These are phyloP conservation scores for Panicum virgatum DNA, from an alignment of 202 grass and related monocot species.

Conservation along the genomic window DNA sequence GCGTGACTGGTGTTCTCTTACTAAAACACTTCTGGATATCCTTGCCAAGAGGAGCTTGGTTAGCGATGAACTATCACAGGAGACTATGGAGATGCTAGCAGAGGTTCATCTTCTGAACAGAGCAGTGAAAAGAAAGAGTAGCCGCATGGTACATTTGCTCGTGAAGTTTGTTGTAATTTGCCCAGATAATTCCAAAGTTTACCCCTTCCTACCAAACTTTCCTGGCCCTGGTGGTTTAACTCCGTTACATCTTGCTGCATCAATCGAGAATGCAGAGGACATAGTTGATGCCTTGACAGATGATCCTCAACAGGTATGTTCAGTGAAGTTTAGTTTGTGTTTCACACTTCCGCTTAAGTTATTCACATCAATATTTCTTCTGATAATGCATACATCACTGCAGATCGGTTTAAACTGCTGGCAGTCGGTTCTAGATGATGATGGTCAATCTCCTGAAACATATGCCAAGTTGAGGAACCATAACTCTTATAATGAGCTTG, in stretches of 20 bases:
- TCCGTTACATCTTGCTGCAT: constrained; percentile 86
- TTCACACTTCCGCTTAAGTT: neutral
- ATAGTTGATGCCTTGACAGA: constrained; percentile 91
- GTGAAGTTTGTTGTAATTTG: constrained; percentile 57
- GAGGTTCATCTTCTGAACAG: constrained; percentile 85
- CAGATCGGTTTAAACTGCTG: constrained; percentile 91
- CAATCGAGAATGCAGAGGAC: constrained; percentile 56
- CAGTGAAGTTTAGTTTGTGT: neutral
- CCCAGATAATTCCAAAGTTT: constrained; percentile 60
- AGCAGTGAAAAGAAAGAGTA: constrained; percentile 92
- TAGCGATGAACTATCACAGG: constrained; percentile 60
- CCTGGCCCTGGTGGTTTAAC: constrained; percentile 82
- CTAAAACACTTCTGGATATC: constrained; percentile 82
- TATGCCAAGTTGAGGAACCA: constrained; percentile 77
- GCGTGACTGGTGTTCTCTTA: constrained; percentile 79
- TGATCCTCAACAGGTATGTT: constrained; percentile 79
- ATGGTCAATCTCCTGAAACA: constrained; percentile 67
- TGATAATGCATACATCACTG: constrained; percentile 20
- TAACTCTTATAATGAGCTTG: constrained; percentile 76
- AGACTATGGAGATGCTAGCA: constrained; percentile 71
- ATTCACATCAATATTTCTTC: constrained; percentile 1
- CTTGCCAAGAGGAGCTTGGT: constrained; percentile 71
- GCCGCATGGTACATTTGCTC: constrained; percentile 81
- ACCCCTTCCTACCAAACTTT: constrained; percentile 71
- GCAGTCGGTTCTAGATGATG: constrained; percentile 65